phyloP scores from a whole-genome alignment of 352 stramenopile species.

The Pythium apleroticum region DNA sequence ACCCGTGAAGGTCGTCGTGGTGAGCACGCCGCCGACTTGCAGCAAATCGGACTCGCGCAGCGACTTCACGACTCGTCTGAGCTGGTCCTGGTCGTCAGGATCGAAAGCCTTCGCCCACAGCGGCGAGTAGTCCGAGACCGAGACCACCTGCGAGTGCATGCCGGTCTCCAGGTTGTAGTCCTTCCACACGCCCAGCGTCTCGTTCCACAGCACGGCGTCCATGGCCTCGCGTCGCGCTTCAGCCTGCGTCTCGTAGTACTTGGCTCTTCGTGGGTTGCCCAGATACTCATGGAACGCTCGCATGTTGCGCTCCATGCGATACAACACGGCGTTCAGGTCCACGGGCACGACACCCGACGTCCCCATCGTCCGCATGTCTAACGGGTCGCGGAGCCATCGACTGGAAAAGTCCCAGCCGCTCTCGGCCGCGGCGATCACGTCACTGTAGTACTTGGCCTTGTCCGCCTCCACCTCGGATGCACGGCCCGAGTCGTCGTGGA shows the following conservation, averaged over 20 bases:
- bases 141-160: slow-evolving; percentile 43
- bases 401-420: slow-evolving; percentile 92
- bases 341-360: slow-evolving; percentile 75
- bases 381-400: slow-evolving; percentile 67
- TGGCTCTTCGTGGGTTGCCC: slow-evolving; percentile 41
- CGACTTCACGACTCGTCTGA: slow-evolving; percentile 46
- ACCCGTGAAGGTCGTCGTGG: slow-evolving; percentile 65
- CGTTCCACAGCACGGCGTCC: slow-evolving; percentile 70
- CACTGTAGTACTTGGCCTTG: slow-evolving; percentile 79
- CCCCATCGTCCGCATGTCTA: slow-evolving; percentile 70
- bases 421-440: slow-evolving; percentile 82
- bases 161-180: slow-evolving; percentile 65
- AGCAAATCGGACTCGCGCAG: slow-evolving; percentile 60
- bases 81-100: slow-evolving; percentile 36
- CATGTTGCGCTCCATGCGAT: slow-evolving; percentile 75
- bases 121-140: slow-evolving; percentile 72
- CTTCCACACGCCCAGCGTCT: slow-evolving; percentile 55
- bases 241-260: slow-evolving; percentile 49
- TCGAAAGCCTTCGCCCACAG: slow-evolving; percentile 80
- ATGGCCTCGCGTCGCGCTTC: slow-evolving; percentile 50
- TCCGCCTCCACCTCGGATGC: slow-evolving; percentile 40
- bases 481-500: slow-evolving; percentile 33
- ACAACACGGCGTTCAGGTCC: slow-evolving; percentile 86
- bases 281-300: slow-evolving; percentile 56
- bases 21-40: slow-evolving; percentile 64